Percentiles rank a stretch among this genome's conserved stretches.
phyloP scores from a whole-genome alignment of 768 basidiomycete species.

The Suillus subluteus region DNA sequence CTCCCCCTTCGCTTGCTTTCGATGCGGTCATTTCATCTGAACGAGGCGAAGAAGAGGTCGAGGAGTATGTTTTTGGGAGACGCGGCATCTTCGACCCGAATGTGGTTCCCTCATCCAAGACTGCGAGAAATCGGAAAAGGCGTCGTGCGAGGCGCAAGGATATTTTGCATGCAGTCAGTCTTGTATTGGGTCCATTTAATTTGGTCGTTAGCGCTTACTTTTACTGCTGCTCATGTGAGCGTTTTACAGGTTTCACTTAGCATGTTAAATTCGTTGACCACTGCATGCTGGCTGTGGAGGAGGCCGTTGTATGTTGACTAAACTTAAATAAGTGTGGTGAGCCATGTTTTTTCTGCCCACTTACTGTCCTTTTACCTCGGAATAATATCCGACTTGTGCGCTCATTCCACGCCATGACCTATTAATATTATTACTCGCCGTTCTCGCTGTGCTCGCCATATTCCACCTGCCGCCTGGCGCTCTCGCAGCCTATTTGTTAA shows the following conservation, averaged over 20 bases:
- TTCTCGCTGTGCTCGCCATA: conserved; percentile 85
- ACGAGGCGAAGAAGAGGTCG: background rate
- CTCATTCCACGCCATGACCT: conserved; percentile 88
- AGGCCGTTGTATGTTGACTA: background rate
- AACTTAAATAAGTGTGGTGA: background rate
- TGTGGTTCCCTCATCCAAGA: background rate
- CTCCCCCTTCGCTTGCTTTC: background rate
- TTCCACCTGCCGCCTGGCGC: background rate
- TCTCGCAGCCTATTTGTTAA: conserved; percentile 93
- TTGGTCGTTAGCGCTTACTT: conserved; percentile 63
- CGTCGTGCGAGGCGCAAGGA: conserved; percentile 69
- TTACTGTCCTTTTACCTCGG: background rate
- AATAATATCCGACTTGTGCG: conserved; percentile 64
- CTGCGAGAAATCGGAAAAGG: background rate
- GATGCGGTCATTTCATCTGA: background rate
- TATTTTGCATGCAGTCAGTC: conserved; percentile 75
- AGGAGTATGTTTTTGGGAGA: background rate
- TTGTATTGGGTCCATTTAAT: conserved; percentile 89
- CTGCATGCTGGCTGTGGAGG: background rate
- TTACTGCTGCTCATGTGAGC: conserved; percentile 25
- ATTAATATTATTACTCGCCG: conserved; percentile 70
- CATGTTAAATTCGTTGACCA: background rate
- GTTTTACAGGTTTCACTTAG: background rate
- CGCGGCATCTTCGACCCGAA: background rate
- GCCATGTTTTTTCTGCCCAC: background rate